Evolutionary conservation across 164 flowering plant species (phyloP), one percentile per base, ranked within the genome.

Genomic region (Vitis labrusca): DNA sequence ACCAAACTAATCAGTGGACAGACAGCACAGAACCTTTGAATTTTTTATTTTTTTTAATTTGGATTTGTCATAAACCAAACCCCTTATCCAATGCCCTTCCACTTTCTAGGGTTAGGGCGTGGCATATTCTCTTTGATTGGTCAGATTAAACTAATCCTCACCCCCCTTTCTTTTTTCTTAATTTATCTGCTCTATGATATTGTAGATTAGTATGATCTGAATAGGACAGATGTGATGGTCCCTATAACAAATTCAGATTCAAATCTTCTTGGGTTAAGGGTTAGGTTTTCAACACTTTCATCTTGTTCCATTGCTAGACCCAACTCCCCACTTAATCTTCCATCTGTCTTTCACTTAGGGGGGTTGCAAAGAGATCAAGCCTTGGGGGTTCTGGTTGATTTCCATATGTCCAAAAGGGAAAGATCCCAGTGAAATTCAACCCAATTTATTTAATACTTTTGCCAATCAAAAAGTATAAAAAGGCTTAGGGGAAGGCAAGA

Each of bases 1-100:
- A 77, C 76, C 69, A 50, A 66, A 70, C 73, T 73, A 70, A 78
- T 71, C 77, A 78, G 79, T 81, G 79, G 81, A 78, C 67, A 73
- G 72, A 74, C 79, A 78, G 29, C 67, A 47, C 76, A 65, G 51
- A 71, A 17, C 68, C 73, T 68, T 77, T 74, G 64, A 69, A 1
- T 62, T 44, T 32, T 44, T 5, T 19, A 19, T 19, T 19, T 15
- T 44, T 23, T 23, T 68, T 8, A 48, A 62, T 44, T 30, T 44
- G 27, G 17, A 10, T 2, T 10, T 3, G 13, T 30, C 8, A 65
- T 58, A 52, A 72, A 72, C n/a, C 15, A 16, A 47, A 70, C 49
- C 48, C 59, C 56, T 70, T 59, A 64, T 73, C 82, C 72, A 71
- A 74, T 79, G 69, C 75, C 50, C 63, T 59, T 68, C 70, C 73